Evolutionary conservation across 2,329 filamentous ascomycete species (phyloP).

Genomic region (Paecilomyces sp.): DNA sequence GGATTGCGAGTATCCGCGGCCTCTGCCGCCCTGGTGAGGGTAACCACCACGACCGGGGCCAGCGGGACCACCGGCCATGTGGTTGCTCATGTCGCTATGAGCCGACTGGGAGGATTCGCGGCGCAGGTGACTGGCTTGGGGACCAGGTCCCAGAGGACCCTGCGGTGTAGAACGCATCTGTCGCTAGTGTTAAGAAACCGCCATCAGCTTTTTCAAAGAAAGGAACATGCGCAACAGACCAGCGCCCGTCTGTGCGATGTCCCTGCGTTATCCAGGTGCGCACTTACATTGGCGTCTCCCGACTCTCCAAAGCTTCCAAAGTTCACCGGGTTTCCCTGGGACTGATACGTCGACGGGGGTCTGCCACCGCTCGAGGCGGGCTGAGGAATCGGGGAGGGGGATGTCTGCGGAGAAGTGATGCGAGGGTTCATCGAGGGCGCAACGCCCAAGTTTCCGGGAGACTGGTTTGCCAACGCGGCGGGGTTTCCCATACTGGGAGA

Average conservation of each 20-base stretch:
- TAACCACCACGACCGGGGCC: constrained; percentile 50
- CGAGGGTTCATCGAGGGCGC: constrained; percentile 59
- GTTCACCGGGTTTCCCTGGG: constrained; percentile 61
- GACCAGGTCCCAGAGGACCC: constrained; percentile 52
- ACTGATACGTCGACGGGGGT: constrained; percentile 68
- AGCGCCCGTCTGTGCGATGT: not conserved
- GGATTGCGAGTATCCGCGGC: constrained; percentile 50
- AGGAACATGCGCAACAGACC: constrained; percentile 5
- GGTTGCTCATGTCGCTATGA: constrained; percentile 64
- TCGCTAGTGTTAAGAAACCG: constrained; percentile 40
- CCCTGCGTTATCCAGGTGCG: not conserved
- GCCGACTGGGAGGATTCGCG: constrained; percentile 80
- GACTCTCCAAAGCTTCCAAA: constrained; percentile 78
- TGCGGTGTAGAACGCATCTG: constrained; percentile 64
- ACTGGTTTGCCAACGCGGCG: constrained; percentile 37
- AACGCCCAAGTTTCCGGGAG: constrained; percentile 35
- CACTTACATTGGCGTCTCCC: constrained; percentile 57
- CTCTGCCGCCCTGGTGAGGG: constrained; percentile 47
- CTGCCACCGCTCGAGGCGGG: constrained; percentile 74
- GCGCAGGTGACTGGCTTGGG: constrained; percentile 70
- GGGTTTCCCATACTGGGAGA: constrained; percentile 56
- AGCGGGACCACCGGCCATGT: constrained; percentile 41
- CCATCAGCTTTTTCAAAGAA: constrained; percentile 7
- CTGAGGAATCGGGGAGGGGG: constrained; percentile 88
- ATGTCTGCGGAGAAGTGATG: constrained; percentile 75